These are phyloP conservation scores for Saccharomycopsis sp. DNA, from an alignment of 805 yeast species.

Conservation along the genomic window DNA sequence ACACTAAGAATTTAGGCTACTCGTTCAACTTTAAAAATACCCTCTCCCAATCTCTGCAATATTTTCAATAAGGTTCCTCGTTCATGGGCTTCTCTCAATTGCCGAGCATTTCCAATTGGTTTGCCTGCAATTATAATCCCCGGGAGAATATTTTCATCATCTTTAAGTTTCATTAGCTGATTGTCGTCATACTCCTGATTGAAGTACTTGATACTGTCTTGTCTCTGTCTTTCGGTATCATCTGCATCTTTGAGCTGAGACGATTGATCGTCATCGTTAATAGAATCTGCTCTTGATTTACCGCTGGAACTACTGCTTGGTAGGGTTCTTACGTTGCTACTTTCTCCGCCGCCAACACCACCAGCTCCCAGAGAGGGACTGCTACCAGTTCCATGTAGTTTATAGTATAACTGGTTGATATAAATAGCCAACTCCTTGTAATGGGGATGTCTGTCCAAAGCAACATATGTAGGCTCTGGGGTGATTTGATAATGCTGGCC, in stretches of 20 bases:
- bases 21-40: conserved; percentile 18
- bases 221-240: not conserved
- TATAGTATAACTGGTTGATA: conserved; percentile 15
- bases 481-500: conserved; percentile 20
- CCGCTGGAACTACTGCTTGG: not conserved
- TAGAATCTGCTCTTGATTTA: conserved; percentile 7
- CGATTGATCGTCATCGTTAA: not conserved
- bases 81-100: conserved; percentile 13
- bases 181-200: not conserved
- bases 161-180: conserved; percentile 3
- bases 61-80: conserved; percentile 8
- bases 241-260: not conserved
- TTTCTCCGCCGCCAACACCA: not conserved
- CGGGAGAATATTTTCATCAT: conserved; percentile 18
- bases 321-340: not conserved
- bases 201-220: not conserved
- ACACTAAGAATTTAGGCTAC: conserved; percentile 12
- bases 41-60: conserved; percentile 18
- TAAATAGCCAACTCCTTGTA: conserved; percentile 19
- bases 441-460: conserved; percentile 20
- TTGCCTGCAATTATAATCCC: conserved; percentile 21
- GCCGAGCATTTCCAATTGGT: conserved; percentile 20
- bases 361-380: not conserved
- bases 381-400: conserved; percentile 7
- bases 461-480: conserved; percentile 20